Evolutionary conservation across 306 rosid genomes (phyloP).

Genomic region (Lithocarpus polystachyus): DNA sequence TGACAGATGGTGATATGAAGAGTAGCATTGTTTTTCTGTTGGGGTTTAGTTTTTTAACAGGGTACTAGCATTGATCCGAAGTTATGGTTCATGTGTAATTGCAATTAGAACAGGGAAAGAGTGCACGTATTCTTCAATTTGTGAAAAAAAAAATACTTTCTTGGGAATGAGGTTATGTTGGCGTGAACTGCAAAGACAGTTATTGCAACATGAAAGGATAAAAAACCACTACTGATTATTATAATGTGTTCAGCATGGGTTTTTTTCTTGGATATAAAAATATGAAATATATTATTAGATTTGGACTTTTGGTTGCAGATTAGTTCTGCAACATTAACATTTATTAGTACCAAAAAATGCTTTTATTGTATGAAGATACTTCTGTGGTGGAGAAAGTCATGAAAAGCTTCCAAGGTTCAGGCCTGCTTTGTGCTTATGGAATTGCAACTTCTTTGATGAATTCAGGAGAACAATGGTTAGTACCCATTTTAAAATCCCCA

Average conservation of each 20-base stretch:
- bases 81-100: neutral
- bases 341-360: conserved; percentile 10
- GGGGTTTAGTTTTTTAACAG: neutral
- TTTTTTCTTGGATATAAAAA: neutral
- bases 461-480: conserved; percentile 81
- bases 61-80: neutral
- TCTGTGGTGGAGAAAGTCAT: conserved; percentile 40
- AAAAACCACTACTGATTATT: neutral
- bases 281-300: neutral
- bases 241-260: neutral
- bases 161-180: neutral
- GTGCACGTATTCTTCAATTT: neutral
- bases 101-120: neutral
- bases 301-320: neutral
- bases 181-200: neutral
- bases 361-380: conserved; percentile 37
- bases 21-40: neutral
- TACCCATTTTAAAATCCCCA: neutral
- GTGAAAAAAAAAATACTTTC: neutral
- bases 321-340: neutral
- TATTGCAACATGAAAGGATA: neutral
- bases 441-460: conserved; percentile 68
- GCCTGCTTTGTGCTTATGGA: conserved; percentile 57
- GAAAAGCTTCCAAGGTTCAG: conserved; percentile 60
- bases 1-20: neutral